These are phyloP conservation scores for Tetrahymena malaccensis DNA, from an alignment of 73 alveolate species.

Conservation along the genomic window DNA sequence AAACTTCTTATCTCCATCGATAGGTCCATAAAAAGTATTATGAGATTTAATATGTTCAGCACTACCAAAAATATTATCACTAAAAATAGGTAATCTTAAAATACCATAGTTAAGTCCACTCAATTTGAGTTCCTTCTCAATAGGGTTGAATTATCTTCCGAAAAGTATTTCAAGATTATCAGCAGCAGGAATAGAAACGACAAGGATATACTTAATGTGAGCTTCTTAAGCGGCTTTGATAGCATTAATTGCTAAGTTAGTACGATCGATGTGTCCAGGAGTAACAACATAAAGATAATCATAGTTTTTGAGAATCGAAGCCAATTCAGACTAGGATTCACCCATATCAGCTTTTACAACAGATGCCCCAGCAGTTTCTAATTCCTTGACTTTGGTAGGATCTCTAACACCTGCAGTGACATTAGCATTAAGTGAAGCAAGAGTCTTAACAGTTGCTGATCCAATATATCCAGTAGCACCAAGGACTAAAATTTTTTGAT, in stretches of 20 bases:
- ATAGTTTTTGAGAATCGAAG: neutral
- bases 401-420: neutral
- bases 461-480: neutral
- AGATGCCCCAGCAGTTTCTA: neutral
- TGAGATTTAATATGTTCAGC: neutral
- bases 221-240: neutral
- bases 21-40: neutral
- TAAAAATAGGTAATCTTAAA: neutral
- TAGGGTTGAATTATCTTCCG: neutral
- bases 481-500: neutral
- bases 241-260: neutral
- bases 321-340: neutral
- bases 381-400: neutral
- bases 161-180: neutral
- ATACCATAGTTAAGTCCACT: neutral
- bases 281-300: neutral
- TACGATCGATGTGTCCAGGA: neutral
- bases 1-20: neutral
- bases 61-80: neutral
- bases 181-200: neutral
- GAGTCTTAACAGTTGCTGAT: neutral
- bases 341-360: neutral
- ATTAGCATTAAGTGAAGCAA: neutral
- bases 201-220: neutral
- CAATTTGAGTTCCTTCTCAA: neutral